Percentiles rank a stretch among this genome's conserved stretches.
Conservation (phyloP, 2,329 filamentous ascomycete species). For the Coleophoma crateriformis region DNA sequence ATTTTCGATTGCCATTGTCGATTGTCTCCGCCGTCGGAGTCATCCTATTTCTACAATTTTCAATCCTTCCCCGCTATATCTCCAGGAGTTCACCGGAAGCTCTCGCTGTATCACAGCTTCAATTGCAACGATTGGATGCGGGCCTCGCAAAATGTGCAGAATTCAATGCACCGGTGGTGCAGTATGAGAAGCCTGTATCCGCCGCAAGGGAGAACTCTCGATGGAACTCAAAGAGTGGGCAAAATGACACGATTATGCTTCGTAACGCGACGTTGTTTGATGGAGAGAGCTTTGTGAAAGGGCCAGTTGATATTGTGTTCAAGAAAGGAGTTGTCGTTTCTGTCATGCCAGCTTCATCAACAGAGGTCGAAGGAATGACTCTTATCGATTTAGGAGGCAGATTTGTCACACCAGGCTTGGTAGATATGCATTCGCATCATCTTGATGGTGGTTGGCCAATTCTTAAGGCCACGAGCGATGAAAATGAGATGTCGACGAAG, state of each 20-base stretch:
- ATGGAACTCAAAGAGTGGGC: constrained; percentile 33
- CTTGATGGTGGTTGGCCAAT: constrained; percentile 28
- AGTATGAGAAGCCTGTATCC: constrained; percentile 16
- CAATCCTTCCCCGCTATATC: constrained; percentile 19
- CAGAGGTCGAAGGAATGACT: constrained; percentile 4
- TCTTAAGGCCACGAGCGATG: constrained; percentile 26
- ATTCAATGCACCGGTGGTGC: constrained; percentile 14
- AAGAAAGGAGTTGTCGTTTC: constrained; percentile 31
- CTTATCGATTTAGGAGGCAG: constrained; percentile 28
- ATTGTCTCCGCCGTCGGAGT: constrained; percentile 12
- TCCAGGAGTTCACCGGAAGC: constrained; percentile 10
- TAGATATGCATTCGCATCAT: constrained; percentile 42
- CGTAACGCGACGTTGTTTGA: constrained; percentile 38
- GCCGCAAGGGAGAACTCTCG: constrained; percentile 29
- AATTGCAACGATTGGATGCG: constrained; percentile 14
- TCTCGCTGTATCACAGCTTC: constrained; percentile 12
- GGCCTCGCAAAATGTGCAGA: constrained; percentile 21
- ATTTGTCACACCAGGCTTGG: constrained; percentile 36
- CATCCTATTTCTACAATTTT: constrained; percentile 16
- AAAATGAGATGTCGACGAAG: constrained; percentile 29
- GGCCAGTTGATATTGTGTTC: constrained; percentile 32
- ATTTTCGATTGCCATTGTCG: constrained; percentile 9
- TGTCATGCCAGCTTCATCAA: constrained; percentile 16
- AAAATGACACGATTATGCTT: constrained; percentile 30
- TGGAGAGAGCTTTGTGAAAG: constrained; percentile 28